Base-by-base conservation (phyloP, 2,329 filamentous ascomycete species). In the Botrytis medusae region DNA sequence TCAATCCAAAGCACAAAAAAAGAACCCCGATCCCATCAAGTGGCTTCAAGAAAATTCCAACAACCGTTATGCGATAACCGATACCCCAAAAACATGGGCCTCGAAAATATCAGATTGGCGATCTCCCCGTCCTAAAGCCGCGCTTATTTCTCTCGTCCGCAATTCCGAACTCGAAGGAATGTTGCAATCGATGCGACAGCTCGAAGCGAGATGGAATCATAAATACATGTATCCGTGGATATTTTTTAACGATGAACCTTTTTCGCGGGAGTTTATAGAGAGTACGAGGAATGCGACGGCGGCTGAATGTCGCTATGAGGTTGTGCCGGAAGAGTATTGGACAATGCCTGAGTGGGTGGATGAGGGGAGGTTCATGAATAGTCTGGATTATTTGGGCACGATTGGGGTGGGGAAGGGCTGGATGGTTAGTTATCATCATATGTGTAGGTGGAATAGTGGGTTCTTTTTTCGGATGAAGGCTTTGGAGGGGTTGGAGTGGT, bases 351-450 rank as follows among this genome's bases (percentile, higher is more conserved):
- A 93, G 16, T 96, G 91, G 88, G 98, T 99, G 80, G 95, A 98
- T 82, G 92, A 97, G 84, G 92, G 97, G 72, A 95, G 93, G 85
- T 96, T 96, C 61, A 89, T 89, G 81, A 92, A 93, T 82, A 93
- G 95, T 74, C 92, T 95, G 74, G 91, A 97, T 84, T 93, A 97
- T 79, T 97, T 98, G 93, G 90, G 90, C 72, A 89, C 93, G 81
- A 91, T 92, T 82, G 96, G 97, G 85, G 97, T 98, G 83, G 98
- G 98, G 82, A 98, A 98, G 82, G 96, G 95, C 71, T 95, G 97
- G 84, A 97, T 94, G 44, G 85, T 97, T 83, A 97, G 93, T 85
- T 99, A 99, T 86, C 91, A 96, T 76, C 96, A 99, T 86, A 99
- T 98, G 96, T 99, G 96, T 84, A 93, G 96, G 76, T 96, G 93